Conservation (phyloP, 2,329 filamentous ascomycete genomes). For the Cordyceps cateniannulata region DNA sequence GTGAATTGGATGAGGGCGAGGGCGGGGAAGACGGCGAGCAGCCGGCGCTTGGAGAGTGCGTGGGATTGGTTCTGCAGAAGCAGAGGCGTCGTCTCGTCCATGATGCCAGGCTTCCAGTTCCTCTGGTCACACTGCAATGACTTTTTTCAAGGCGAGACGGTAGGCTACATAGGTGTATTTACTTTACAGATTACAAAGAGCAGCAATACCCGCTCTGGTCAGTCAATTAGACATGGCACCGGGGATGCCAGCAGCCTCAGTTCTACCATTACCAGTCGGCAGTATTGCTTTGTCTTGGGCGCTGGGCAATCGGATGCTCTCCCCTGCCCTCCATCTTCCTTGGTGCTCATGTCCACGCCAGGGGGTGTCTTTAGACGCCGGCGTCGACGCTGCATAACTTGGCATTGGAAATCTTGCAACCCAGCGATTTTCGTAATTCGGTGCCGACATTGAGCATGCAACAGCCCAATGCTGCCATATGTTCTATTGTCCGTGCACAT, state of each 20-base stretch:
- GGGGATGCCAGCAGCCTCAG: background rate
- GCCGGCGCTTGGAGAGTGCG: background rate
- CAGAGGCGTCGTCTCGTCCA: conserved; percentile 5
- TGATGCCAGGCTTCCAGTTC: background rate
- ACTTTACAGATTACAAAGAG: background rate
- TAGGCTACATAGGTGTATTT: background rate
- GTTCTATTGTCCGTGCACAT: no score
- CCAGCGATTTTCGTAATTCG: no score
- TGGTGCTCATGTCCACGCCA: background rate
- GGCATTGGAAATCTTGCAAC: no score
- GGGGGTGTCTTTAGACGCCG: background rate
- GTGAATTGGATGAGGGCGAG: conserved; percentile 4
- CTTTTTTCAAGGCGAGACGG: background rate
- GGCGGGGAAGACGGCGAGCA: conserved; percentile 1
- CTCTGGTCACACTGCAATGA: background rate
- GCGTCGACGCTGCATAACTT: no score
- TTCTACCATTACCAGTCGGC: background rate
- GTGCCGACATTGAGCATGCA: no score
- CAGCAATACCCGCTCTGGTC: no score
- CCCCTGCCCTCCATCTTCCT: background rate
- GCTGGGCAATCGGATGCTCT: background rate
- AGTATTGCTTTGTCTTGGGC: background rate
- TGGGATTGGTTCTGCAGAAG: conserved; percentile 2
- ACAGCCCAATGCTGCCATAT: no score
- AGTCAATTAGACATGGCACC: background rate